Percentiles rank a stretch among this genome's conserved stretches.
phyloP scores from a whole-genome alignment of 305 asterid species.

The Fraxinus angustifolia region DNA sequence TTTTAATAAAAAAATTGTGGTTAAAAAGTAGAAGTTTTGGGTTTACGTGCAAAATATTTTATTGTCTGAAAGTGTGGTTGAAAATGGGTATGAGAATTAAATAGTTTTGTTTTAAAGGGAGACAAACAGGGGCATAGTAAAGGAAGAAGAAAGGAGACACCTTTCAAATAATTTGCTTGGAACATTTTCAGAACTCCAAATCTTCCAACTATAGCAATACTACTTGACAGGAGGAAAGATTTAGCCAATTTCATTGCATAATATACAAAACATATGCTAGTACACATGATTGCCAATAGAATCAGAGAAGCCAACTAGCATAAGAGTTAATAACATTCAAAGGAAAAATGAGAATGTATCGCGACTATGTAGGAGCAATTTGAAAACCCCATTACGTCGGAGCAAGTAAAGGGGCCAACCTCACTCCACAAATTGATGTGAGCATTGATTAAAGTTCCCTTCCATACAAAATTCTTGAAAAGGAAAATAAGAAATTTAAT shows the following conservation, averaged over 20 bases:
- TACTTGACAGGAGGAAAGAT: neutral
- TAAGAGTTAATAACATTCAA: neutral
- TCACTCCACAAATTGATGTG: slow-evolving; percentile 31
- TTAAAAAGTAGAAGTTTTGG: no score
- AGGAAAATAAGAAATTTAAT: slow-evolving; percentile 14
- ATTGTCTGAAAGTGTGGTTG: no score
- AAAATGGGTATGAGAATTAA: no score
- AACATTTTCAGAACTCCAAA: neutral
- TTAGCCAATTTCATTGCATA: neutral
- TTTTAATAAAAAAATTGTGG: no score
- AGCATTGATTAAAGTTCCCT: slow-evolving; percentile 25
- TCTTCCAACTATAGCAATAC: neutral
- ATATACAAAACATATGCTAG: neutral
- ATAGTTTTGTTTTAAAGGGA: no score
- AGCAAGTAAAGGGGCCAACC: slow-evolving; percentile 45
- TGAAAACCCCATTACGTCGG: slow-evolving; percentile 43
- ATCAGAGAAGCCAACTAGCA: neutral
- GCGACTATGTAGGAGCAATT: slow-evolving; percentile 28
- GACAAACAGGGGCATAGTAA: neutral
- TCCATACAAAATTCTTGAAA: neutral
- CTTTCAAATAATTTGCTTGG: neutral
- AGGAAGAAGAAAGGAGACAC: neutral
- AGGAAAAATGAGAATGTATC: neutral
- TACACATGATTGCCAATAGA: neutral
- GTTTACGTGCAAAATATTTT: no score